Percentiles rank a stretch among this genome's conserved stretches.
Evolutionary conservation across 208 protist species (phyloP).

Genomic region (Tritrichomonas musculus): DNA sequence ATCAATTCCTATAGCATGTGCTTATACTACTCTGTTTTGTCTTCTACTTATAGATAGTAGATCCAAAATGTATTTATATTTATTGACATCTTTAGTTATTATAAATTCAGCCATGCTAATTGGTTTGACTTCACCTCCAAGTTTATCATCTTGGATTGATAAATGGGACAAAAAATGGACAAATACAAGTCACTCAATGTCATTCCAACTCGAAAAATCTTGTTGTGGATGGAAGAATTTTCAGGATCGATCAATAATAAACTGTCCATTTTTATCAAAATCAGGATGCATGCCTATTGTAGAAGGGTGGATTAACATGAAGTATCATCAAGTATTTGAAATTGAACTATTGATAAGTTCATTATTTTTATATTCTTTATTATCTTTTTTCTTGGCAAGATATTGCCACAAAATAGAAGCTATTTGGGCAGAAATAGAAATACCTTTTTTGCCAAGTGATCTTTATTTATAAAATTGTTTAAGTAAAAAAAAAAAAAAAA

Average conservation of each 20-base stretch:
- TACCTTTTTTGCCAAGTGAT: not conserved
- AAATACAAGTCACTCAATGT: not conserved
- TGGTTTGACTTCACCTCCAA: not conserved
- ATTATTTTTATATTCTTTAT: not conserved
- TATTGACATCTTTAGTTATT: not conserved
- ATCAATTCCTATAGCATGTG: not conserved
- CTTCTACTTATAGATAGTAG: not conserved
- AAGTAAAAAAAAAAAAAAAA: too few species aligned
- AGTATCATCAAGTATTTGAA: not conserved
- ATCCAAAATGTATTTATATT: not conserved
- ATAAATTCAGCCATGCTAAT: not conserved
- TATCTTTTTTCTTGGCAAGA: not conserved
- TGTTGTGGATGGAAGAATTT: slow-evolving; percentile 12
- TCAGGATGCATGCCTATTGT: not conserved
- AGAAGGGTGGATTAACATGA: not conserved
- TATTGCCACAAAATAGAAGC: not conserved
- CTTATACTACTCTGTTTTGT: not conserved
- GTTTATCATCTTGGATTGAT: not conserved
- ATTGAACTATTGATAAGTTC: not conserved
- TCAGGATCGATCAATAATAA: not conserved
- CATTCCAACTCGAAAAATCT: not conserved
- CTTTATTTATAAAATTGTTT: too few species aligned
- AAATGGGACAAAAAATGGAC: not conserved
- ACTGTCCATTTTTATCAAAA: not conserved
- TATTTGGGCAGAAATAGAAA: not conserved